Conservation (phyloP, 2,329 filamentous ascomycete genomes). For the Ceratocystis smalleyi region DNA sequence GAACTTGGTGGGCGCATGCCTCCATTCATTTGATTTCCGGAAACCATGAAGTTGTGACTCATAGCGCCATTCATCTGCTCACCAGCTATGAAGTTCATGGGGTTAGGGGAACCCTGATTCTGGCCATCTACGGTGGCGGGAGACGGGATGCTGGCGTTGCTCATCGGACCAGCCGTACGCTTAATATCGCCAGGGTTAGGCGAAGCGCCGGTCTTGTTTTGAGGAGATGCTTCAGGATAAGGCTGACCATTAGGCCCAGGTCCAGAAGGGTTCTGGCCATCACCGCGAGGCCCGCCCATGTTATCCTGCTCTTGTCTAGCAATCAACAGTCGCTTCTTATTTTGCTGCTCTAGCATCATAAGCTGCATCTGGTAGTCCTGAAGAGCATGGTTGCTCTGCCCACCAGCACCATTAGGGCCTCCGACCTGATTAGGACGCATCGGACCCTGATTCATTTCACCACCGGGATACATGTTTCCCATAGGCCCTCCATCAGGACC, state of each 20-base stretch:
- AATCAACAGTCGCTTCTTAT: slow-evolving; percentile 75
- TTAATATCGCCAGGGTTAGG: slow-evolving; percentile 69
- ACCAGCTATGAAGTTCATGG: slow-evolving; percentile 44
- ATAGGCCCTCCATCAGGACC: slow-evolving; percentile 50
- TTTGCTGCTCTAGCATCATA: slow-evolving; percentile 75
- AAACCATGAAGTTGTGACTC: slow-evolving; percentile 43
- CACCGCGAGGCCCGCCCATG: slow-evolving; percentile 32
- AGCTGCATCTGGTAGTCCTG: slow-evolving; percentile 84
- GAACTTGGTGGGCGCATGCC: slow-evolving; percentile 55
- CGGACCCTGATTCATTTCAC: slow-evolving; percentile 35
- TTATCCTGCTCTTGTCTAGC: slow-evolving; percentile 63
- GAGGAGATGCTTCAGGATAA: slow-evolving; percentile 56
- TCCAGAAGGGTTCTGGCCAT: slow-evolving; percentile 37
- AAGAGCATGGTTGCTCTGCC: slow-evolving; percentile 55
- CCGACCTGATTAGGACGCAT: slow-evolving; percentile 42
- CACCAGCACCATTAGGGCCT: slow-evolving; percentile 28
- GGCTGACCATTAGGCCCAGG: slow-evolving; percentile 45
- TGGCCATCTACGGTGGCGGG: slow-evolving; percentile 51
- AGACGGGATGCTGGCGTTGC: slow-evolving; percentile 51
- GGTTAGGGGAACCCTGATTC: slow-evolving; percentile 50
- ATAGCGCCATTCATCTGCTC: slow-evolving; percentile 43
- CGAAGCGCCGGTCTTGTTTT: slow-evolving; percentile 52
- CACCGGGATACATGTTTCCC: slow-evolving; percentile 47
- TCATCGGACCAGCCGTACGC: slow-evolving; percentile 60
- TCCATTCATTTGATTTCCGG: slow-evolving; percentile 38